Base-by-base conservation (phyloP, 2,329 filamentous ascomycete genomes). In the Diaporthe batatas region DNA sequence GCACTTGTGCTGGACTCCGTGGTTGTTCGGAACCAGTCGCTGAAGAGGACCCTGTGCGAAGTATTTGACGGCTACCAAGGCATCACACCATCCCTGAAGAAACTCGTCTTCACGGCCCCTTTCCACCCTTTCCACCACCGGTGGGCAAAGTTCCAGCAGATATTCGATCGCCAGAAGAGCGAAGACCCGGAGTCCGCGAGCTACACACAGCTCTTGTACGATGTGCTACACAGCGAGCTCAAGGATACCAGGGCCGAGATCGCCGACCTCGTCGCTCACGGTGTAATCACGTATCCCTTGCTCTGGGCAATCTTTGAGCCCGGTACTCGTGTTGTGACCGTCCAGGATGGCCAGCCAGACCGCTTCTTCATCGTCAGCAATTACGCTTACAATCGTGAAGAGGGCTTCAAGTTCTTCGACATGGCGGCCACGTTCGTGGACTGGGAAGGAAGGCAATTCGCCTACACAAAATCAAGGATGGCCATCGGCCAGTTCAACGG, bases 281-380 rank as follows among this genome's bases (percentile, higher is more conserved):
- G 57, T n/a, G 36, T 59, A 11, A 59, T 59, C 11, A 59, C 57
- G 1, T 59, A 59, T n/a, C 57, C 57, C 34, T 29, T 59, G n/a
- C 57, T 59, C 12, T 59, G 57, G 57, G 57, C 57, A 25, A 21
- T 59, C 10, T 59, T 59, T 25, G 36, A 59, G 34, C 57, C 57
- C n/a, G 57, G 57, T 2, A 44, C 16, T 25, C 57, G 57, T 7
- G 39, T 59, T 11, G n/a, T 59, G 3, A 14, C 57, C 8, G 34
- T 59, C 57, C 39, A 42, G 39, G 39, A 59, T 14, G 10, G 36
- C 34, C 18, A 42, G 14, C 57, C 57, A 16, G 57, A 25, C 4
- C 57, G 57, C 21, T 59, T 42, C 57, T 59, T 59, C 34, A 44
- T 59, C 7, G 57, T 44, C 34, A 36, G 42, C n/a, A 18, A 16